Base-by-base conservation (phyloP, 768 basidiomycete genomes). In the Auricularia sp. region DNA sequence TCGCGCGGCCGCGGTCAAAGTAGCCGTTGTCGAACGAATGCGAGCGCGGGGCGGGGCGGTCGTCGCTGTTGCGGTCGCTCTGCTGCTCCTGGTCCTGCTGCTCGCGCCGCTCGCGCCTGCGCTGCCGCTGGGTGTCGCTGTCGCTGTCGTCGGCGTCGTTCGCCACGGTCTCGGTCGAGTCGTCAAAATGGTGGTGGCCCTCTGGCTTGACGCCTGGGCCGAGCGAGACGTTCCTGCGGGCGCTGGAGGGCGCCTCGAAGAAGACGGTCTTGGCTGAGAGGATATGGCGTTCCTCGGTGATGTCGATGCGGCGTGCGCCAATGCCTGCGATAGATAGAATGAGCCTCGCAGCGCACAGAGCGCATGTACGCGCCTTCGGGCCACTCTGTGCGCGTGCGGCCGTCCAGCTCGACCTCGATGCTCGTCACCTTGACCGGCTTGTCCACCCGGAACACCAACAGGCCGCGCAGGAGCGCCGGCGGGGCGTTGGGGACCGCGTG, bases 351-450 rank as follows among this genome's bases (percentile, higher is more conserved):
- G 34, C 47, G 54, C 54, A 62, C 35, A 54, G 65, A 64, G 59
- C 34, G 44, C 29, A 13, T 72, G 29, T 29, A 29, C 81, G 62
- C 66, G 94, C 95, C 92, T 82, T 97, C 94, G 2, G 89, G 86
- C 88, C 93, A 97, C 44, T 85, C 82, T 3, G 87, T 89, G 29
- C 80, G 76, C 2, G 87, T 80, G 65, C 80, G 88, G 2, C 90
- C 94, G 56, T 85, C 79, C 24, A 99, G 76, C 72, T 87, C 85
- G 45, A 97, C 79, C 64, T 88, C 87, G 65, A 99, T 94, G 70
- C 86, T 89, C 37, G 89, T 87, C 68, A 99, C 87, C 73, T 86
- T 86, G 63, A 86, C 94, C 0, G 94, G 86, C 73, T 96, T 96
- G 36, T 78, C 77, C 47, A 90, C 75, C 14, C 77, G 79, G 65